These are phyloP conservation scores for Vitis riparia DNA, from an alignment of 164 flowering plant species.

Conservation along the genomic window DNA sequence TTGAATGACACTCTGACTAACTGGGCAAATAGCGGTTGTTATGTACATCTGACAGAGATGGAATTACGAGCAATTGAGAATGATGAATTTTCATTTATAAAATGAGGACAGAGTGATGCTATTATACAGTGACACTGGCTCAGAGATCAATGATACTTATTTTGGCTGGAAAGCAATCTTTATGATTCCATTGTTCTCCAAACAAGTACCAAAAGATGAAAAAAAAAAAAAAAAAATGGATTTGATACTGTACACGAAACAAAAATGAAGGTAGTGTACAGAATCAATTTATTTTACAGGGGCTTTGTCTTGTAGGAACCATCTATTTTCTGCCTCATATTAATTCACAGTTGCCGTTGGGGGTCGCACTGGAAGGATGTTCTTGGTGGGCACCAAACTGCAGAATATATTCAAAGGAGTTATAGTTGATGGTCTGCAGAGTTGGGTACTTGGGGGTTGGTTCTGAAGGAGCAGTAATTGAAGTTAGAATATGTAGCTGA, in stretches of 20 bases:
- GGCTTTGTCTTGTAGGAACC: conserved; percentile 6
- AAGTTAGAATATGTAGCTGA: not conserved
- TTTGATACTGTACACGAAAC: conserved; percentile 37
- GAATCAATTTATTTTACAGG: conserved; percentile 26
- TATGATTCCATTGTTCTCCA: no score
- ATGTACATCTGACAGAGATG: no score
- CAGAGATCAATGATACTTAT: no score
- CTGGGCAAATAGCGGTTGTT: no score
- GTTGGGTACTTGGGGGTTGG: not conserved
- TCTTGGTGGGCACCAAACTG: conserved; percentile 1
- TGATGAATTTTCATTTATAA: no score
- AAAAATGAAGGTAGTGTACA: conserved; percentile 24
- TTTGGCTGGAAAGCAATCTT: no score
- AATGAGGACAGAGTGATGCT: no score
- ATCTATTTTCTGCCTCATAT: conserved; percentile 21
- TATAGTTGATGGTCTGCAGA: not conserved
- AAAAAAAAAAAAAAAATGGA: conserved; percentile 6
- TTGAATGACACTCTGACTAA: no score
- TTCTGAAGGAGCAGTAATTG: not conserved
- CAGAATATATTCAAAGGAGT: not conserved
- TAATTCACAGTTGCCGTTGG: conserved; percentile 25
- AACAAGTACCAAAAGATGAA: not conserved
- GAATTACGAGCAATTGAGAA: no score
- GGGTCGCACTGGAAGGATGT: not conserved
- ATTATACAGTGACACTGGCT: no score